These are phyloP conservation scores for Lactarius psammicola DNA, from an alignment of 768 basidiomycete species.

Conservation along the genomic window DNA sequence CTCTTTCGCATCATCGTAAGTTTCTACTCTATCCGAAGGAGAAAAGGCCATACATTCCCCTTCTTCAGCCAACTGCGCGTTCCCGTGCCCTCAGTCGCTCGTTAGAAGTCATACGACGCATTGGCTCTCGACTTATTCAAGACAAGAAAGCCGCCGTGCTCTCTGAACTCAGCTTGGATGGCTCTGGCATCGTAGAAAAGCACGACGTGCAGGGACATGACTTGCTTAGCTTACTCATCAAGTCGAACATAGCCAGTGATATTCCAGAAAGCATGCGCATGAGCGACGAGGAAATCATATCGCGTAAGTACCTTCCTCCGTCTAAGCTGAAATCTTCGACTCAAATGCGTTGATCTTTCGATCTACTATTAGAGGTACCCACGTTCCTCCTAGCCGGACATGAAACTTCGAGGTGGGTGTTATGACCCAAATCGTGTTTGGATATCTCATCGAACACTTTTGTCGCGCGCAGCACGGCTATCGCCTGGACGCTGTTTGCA, in stretches of 20 bases:
- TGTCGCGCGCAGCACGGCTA: constrained; percentile 31
- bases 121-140: constrained; percentile 48
- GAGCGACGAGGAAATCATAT: constrained; percentile 1
- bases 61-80: constrained; percentile 31
- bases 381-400: constrained; percentile 25
- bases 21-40: not conserved
- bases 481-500: constrained; percentile 39
- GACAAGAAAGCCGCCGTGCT: constrained; percentile 47
- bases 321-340: too few relatives aligned
- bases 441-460: not conserved
- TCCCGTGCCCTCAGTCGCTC: constrained; percentile 33
- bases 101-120: constrained; percentile 44
- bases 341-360: too few relatives aligned
- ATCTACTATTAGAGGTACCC: too few relatives aligned
- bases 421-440: not conserved
- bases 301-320: too few relatives aligned
- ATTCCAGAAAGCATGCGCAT: constrained; percentile 31
- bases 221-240: constrained; percentile 34
- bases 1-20: constrained; percentile 42
- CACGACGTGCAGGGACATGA: constrained; percentile 31
- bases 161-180: constrained; percentile 6
- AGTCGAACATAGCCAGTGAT: constrained; percentile 37
- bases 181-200: constrained; percentile 14
- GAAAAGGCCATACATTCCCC: not conserved
- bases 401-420: constrained; percentile 30